Conservation (phyloP, 768 basidiomycete species). For the Mycena floridula region DNA sequence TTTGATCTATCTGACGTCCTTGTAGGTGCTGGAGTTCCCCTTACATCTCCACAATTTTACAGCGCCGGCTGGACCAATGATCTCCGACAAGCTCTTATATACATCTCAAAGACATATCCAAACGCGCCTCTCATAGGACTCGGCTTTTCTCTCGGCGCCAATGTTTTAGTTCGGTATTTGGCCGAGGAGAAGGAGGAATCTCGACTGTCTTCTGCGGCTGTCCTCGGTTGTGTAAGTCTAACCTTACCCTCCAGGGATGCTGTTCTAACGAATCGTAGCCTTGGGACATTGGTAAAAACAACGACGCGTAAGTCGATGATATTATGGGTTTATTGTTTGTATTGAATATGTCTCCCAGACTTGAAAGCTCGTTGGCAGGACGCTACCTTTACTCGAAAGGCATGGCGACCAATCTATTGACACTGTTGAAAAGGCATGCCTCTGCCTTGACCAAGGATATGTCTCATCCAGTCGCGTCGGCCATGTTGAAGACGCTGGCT, state of each 20-base stretch:
- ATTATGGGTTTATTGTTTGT: slow-evolving; percentile 5
- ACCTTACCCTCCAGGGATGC: slow-evolving; percentile 1
- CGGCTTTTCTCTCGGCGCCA: slow-evolving; percentile 92
- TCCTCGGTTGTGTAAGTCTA: slow-evolving; percentile 64
- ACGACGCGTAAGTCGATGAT: slow-evolving; percentile 32
- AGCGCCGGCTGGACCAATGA: slow-evolving; percentile 90
- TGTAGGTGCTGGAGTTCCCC: slow-evolving; percentile 76
- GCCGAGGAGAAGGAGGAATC: slow-evolving; percentile 71
- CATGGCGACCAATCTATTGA: slow-evolving; percentile 70
- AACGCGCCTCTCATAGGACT: slow-evolving; percentile 80
- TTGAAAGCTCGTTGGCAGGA: slow-evolving; percentile 49
- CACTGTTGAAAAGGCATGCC: slow-evolving; percentile 47
- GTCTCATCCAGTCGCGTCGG: slow-evolving; percentile 20
- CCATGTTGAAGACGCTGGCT: slow-evolving; percentile 21
- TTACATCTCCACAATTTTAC: slow-evolving; percentile 81
- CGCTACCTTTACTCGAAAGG: slow-evolving; percentile 68
- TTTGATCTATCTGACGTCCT: slow-evolving; percentile 9
- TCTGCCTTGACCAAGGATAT: not conserved
- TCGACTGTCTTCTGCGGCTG: slow-evolving; percentile 60
- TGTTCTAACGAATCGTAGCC: slow-evolving; percentile 27
- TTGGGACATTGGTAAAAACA: slow-evolving; percentile 48
- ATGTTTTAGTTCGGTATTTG: slow-evolving; percentile 83
- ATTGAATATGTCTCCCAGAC: slow-evolving; percentile 28
- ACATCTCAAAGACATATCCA: slow-evolving; percentile 69
- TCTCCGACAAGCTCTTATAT: slow-evolving; percentile 71